Percentiles rank a stretch among this genome's conserved stretches.
Evolutionary conservation across 2,329 filamentous ascomycete species (phyloP).

Genomic region (Aspergillus hiratsukae): DNA sequence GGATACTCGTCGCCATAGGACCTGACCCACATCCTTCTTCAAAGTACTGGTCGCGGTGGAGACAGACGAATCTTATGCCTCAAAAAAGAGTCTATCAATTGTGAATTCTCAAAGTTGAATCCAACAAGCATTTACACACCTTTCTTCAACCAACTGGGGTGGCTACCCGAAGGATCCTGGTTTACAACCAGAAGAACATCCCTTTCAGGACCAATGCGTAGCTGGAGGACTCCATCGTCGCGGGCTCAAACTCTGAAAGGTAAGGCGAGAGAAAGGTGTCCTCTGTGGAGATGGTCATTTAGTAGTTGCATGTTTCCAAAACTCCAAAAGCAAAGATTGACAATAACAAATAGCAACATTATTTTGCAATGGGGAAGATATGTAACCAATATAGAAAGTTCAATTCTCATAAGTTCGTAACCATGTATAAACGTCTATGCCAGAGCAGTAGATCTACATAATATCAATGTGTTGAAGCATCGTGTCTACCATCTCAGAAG

Average conservation of each 20-base stretch:
- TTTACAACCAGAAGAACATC: slow-evolving; percentile 3
- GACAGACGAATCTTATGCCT: neutral
- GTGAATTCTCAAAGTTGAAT: too few relatives aligned
- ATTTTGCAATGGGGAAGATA: too few relatives aligned
- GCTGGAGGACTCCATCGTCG: neutral
- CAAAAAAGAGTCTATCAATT: neutral
- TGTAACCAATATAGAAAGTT: neutral
- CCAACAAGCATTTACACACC: neutral
- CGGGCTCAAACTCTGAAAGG: neutral
- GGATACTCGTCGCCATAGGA: too few relatives aligned
- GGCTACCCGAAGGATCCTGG: neutral
- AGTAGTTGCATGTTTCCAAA: too few relatives aligned
- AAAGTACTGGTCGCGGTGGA: too few relatives aligned
- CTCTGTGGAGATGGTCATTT: too few relatives aligned
- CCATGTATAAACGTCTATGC: slow-evolving; percentile 6
- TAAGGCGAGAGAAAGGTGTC: neutral
- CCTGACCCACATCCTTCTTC: too few relatives aligned
- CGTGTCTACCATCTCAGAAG: neutral
- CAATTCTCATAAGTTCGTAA: slow-evolving; percentile 7
- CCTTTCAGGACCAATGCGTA: slow-evolving; percentile 3
- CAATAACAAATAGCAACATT: too few relatives aligned
- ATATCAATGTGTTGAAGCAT: neutral
- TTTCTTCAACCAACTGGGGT: neutral
- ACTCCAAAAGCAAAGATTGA: too few relatives aligned
- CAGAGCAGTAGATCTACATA: neutral